These are phyloP conservation scores for Colletotrichum paranaense DNA, from an alignment of 2,329 filamentous ascomycete species.

Conservation along the genomic window DNA sequence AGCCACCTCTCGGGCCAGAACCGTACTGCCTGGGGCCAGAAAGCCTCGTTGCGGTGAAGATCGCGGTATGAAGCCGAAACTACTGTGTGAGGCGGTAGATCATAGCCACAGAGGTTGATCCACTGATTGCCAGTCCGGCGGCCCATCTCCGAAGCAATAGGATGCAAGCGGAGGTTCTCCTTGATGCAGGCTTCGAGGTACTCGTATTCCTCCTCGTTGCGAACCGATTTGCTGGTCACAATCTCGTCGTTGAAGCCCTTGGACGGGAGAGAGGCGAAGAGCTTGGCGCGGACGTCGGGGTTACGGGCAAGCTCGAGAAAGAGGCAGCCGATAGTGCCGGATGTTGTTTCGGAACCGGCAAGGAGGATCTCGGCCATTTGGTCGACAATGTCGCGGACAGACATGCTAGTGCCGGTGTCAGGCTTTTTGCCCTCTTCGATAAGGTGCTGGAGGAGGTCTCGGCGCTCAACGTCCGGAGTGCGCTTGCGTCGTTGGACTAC, in stretches of 20 bases:
- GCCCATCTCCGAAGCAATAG: slow-evolving; percentile 45
- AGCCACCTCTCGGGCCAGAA: slow-evolving; percentile 33
- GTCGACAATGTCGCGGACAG: slow-evolving; percentile 34
- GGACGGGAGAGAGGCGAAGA: slow-evolving; percentile 27
- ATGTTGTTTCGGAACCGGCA: slow-evolving; percentile 42
- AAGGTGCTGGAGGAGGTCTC: slow-evolving; percentile 30
- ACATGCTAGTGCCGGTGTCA: slow-evolving; percentile 34
- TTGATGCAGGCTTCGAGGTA: slow-evolving; percentile 84
- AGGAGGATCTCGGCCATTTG: slow-evolving; percentile 40
- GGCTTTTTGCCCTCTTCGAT: slow-evolving; percentile 35
- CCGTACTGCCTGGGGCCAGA: slow-evolving; percentile 26
- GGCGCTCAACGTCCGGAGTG: slow-evolving; percentile 11
- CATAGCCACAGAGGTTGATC: slow-evolving; percentile 29
- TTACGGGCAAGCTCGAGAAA: slow-evolving; percentile 42
- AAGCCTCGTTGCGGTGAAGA: slow-evolving; percentile 29
- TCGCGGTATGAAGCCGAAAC: slow-evolving; percentile 33
- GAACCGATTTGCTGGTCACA: slow-evolving; percentile 26
- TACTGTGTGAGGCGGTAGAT: slow-evolving; percentile 32
- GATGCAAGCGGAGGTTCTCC: slow-evolving; percentile 81
- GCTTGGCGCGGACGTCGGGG: slow-evolving; percentile 36
- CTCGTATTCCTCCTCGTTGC: slow-evolving; percentile 7
- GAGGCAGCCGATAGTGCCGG: slow-evolving; percentile 41
- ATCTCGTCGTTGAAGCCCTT: slow-evolving; percentile 18
- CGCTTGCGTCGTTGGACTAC: slow-evolving; percentile 31
- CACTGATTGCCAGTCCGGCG: slow-evolving; percentile 31